Conservation (phyloP, 441 rosid genomes). For the Isatis lusitanica region DNA sequence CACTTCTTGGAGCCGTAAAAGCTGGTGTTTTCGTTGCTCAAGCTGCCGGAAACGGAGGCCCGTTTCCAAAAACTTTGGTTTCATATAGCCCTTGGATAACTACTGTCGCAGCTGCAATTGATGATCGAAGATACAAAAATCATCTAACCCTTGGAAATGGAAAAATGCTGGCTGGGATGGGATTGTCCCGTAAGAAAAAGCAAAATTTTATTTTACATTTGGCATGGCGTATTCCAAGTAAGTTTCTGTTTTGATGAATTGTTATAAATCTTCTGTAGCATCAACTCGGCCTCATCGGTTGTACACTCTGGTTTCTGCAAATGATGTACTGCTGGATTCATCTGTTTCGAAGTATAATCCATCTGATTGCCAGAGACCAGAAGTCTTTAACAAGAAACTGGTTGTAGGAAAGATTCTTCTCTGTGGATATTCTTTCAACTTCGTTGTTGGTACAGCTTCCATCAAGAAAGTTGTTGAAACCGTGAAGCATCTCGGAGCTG, state of each 20-base stretch:
- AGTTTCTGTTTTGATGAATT: background rate
- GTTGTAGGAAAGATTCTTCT: slow-evolving; percentile 84
- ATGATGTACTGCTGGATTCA: slow-evolving; percentile 80
- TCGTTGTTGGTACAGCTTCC: slow-evolving; percentile 85
- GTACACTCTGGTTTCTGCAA: slow-evolving; percentile 82
- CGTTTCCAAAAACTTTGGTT: slow-evolving; percentile 85
- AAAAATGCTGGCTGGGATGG: slow-evolving; percentile 72
- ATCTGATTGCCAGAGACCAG: slow-evolving; percentile 93
- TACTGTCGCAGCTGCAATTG: slow-evolving; percentile 92
- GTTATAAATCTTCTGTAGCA: slow-evolving; percentile 53
- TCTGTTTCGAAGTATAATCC: slow-evolving; percentile 74
- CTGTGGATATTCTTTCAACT: slow-evolving; percentile 94
- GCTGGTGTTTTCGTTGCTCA: slow-evolving; percentile 96
- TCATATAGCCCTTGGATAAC: slow-evolving; percentile 96
- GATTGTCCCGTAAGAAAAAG: slow-evolving; percentile 70
- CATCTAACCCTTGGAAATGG: slow-evolving; percentile 82
- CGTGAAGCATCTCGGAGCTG: slow-evolving; percentile 81
- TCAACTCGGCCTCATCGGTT: slow-evolving; percentile 68
- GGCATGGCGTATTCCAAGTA: background rate
- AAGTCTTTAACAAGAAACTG: slow-evolving; percentile 74
- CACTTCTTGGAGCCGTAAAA: slow-evolving; percentile 91
- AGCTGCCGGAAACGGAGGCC: slow-evolving; percentile 97
- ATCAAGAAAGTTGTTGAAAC: slow-evolving; percentile 87
- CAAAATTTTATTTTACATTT: background rate
- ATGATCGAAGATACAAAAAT: slow-evolving; percentile 89